Conservation (phyloP, 768 basidiomycete species). For the Pholiota molesta region DNA sequence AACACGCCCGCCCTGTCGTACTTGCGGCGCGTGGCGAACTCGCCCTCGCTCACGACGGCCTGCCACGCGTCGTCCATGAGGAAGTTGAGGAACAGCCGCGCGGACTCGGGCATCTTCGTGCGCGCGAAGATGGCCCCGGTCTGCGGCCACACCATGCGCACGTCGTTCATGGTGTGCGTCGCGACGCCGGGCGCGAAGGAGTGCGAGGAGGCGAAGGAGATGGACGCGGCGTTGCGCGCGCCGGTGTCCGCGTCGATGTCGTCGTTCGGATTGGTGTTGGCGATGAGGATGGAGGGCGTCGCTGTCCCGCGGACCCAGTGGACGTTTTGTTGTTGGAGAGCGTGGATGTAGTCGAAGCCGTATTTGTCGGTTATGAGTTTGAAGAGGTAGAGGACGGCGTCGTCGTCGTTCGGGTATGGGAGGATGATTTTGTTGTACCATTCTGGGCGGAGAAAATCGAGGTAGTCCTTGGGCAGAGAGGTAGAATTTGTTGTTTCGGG, state of each 20-base stretch:
- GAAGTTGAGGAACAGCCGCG: conserved; percentile 27
- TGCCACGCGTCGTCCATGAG: conserved; percentile 27
- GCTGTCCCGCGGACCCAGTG: conserved; percentile 27
- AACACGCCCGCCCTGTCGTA: conserved; percentile 20
- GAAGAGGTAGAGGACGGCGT: conserved; percentile 30
- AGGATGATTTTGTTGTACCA: conserved; percentile 21
- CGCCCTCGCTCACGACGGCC: conserved; percentile 9
- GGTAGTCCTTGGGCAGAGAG: conserved; percentile 14
- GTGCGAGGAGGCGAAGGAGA: conserved; percentile 24
- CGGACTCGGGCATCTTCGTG: conserved; percentile 21
- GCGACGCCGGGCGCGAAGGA: conserved; percentile 18
- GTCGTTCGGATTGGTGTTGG: neutral
- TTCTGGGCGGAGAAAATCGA: conserved; percentile 19
- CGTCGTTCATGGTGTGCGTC: conserved; percentile 14
- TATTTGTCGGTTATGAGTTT: conserved; percentile 24
- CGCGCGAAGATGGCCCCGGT: conserved; percentile 24
- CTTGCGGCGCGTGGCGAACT: conserved; percentile 21
- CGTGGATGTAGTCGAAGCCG: conserved; percentile 23
- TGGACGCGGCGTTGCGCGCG: neutral
- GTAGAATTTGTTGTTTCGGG: conserved; percentile 9
- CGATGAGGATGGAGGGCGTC: conserved; percentile 24
- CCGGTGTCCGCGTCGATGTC: neutral
- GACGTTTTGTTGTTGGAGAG: conserved; percentile 22
- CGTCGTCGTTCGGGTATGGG: conserved; percentile 32
- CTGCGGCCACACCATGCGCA: conserved; percentile 29